Percentiles rank a stretch among this genome's conserved stretches.
Evolutionary conservation across 2,329 filamentous ascomycete species (phyloP).

Genomic region (Aspergillus floridensis): DNA sequence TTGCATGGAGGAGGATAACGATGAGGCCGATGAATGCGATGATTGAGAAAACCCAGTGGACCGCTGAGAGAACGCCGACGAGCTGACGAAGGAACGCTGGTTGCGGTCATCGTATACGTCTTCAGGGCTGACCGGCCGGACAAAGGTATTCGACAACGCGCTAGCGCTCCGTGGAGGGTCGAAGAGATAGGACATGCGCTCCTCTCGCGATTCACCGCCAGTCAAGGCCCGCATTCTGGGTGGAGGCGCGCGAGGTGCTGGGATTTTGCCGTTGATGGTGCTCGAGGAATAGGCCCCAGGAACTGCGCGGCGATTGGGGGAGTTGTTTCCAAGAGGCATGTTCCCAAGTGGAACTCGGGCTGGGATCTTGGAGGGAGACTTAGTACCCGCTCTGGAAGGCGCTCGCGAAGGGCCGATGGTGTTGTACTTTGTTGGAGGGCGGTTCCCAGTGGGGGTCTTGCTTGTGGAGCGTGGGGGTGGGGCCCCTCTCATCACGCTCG

Average conservation of each 20-base stretch:
- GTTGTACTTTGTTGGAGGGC: constrained; percentile 41
- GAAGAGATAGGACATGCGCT: constrained; percentile 32
- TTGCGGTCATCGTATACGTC: constrained; percentile 76
- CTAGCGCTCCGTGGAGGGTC: constrained; percentile 53
- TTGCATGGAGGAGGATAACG: constrained; percentile 32
- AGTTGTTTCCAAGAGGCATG: constrained; percentile 62
- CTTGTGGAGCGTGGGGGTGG: constrained; percentile 45
- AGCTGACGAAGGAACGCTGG: constrained; percentile 48
- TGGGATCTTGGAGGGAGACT: constrained; percentile 50
- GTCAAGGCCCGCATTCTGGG: constrained; percentile 90
- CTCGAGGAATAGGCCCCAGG: constrained; percentile 43
- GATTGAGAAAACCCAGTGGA: constrained; percentile 40
- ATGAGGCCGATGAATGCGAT: constrained; percentile 43
- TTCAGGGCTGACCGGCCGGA: constrained; percentile 66
- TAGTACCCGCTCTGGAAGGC: constrained; percentile 30
- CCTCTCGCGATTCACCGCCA: constrained; percentile 47
- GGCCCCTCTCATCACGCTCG: constrained; percentile 38
- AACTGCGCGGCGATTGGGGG: constrained; percentile 66
- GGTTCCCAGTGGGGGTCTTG: constrained; percentile 46
- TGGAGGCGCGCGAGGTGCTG: constrained; percentile 62
- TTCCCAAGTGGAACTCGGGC: constrained; percentile 47
- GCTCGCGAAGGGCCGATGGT: constrained; percentile 29
- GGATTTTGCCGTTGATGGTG: constrained; percentile 49
- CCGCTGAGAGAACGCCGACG: constrained; percentile 42
- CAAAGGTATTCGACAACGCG: constrained; percentile 48